Conservation (phyloP, 441 rosid species). For the Adansonia rubrostipa region DNA sequence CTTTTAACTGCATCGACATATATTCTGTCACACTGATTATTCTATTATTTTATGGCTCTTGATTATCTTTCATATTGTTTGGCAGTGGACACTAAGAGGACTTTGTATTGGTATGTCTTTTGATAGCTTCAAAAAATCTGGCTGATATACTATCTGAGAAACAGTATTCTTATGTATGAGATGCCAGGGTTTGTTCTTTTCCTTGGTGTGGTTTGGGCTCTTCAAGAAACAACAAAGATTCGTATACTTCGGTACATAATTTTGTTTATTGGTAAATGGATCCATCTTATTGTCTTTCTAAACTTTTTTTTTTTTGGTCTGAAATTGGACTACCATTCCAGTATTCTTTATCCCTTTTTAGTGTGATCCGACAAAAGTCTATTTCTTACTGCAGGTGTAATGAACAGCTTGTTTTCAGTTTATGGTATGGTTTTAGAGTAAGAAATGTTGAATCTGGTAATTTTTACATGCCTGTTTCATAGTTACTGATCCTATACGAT, state of each 20-base stretch:
- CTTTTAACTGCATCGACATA: background rate
- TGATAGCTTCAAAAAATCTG: slow-evolving; percentile 20
- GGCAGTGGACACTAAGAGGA: slow-evolving; percentile 55
- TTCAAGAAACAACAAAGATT: slow-evolving; percentile 47
- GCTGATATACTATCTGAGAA: slow-evolving; percentile 5
- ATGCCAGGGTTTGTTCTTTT: slow-evolving; percentile 44
- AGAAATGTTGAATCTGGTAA: background rate
- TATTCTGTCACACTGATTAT: background rate
- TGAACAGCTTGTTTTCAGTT: slow-evolving; percentile 57
- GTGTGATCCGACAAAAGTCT: slow-evolving; percentile 16
- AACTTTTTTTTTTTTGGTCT: background rate
- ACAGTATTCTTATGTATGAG: slow-evolving; percentile 25
- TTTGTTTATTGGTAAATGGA: slow-evolving; percentile 46
- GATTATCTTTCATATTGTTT: slow-evolving; percentile 14
- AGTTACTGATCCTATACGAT: slow-evolving; percentile 13
- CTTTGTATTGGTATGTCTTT: slow-evolving; percentile 48
- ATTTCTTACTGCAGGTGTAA: slow-evolving; percentile 42
- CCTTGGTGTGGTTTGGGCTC: slow-evolving; percentile 47
- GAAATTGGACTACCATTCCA: background rate
- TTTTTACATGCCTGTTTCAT: background rate
- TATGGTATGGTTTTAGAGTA: slow-evolving; percentile 37
- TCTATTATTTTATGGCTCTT: slow-evolving; percentile 2
- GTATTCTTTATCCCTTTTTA: background rate
- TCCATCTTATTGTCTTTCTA: slow-evolving; percentile 2
- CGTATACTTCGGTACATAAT: slow-evolving; percentile 42